Base-by-base conservation (phyloP, 257 asterid species). In the Verbena officinalis region DNA sequence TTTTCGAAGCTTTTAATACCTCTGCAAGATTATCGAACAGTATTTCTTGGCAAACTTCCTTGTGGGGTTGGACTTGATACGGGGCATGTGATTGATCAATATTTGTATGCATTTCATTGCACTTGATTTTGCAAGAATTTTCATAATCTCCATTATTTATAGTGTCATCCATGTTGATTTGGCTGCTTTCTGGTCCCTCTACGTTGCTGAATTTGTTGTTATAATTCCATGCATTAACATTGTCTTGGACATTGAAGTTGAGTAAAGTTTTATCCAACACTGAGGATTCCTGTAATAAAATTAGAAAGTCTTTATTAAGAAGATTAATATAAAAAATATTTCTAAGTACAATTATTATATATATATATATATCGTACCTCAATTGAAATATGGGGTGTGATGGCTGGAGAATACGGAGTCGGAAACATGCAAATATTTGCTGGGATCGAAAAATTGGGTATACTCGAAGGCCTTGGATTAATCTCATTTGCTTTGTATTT, bases 341-440 rank as follows among this genome's bases (percentile, higher is more conserved):
- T n/a, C n/a, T n/a, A 39, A 1, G 0, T 39, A 39, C 2, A 7
- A 39, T 2, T 9, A 5, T 39, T 22, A 19, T 15, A 15, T n/a
- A 12, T 9, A 34, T 55, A n/a, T n/a, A n/a, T n/a, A n/a, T 27
- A 0, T 3, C 33, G 21, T 67, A 80, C 86, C 83, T 67, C 61
- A 7, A 57, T 1, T 59, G 71, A 68, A 64, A 56, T 48, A 12
- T 10, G 4, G 36, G 31, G 36, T 8, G 42, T 12, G 42, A 69
- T 30, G 30, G 55, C 6, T 5, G 58, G 51, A 50, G 75, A 54
- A 62, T 57, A 61, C 11, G 30, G 64, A 24, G 57, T 6, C 3
- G 72, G 62, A 67, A 48, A 27, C 49, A 44, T 64, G 59, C 54
- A 10, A 9, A 34, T 7, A 51, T 71, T 52, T 31, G 59, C 4